These are phyloP conservation scores for Hypsizygus ulmarius DNA, from an alignment of 1,284 basidiomycete species.

Conservation along the genomic window DNA sequence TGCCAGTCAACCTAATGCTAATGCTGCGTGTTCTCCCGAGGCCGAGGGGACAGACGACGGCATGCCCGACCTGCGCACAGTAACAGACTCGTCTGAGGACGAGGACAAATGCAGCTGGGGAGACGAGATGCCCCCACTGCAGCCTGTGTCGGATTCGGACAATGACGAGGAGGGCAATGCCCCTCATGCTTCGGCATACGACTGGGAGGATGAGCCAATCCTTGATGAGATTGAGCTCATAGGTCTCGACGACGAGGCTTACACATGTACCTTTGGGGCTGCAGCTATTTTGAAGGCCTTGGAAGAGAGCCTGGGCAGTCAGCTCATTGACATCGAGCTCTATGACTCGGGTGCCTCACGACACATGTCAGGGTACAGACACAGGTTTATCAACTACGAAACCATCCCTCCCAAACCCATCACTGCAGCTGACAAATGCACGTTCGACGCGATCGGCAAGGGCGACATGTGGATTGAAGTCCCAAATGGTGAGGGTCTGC, in stretches of 20 bases:
- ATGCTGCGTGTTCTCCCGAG: too few species aligned
- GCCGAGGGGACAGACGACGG: too few species aligned
- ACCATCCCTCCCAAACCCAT: constrained; percentile 16
- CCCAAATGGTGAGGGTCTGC: constrained; percentile 23
- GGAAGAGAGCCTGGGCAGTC: constrained; percentile 12
- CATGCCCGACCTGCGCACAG: too few species aligned
- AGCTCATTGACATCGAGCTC: constrained; percentile 7
- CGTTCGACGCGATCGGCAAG: constrained; percentile 19
- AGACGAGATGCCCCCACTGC: too few species aligned
- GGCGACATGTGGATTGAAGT: constrained; percentile 26
- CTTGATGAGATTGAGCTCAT: neutral
- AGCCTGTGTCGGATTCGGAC: too few species aligned
- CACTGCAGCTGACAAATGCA: constrained; percentile 18
- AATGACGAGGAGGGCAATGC: too few species aligned
- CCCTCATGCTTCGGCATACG: neutral
- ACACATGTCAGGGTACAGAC: constrained; percentile 8
- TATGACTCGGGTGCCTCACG: constrained; percentile 6
- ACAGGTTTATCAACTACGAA: constrained; percentile 4
- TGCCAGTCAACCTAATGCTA: too few species aligned
- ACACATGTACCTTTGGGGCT: constrained; percentile 1
- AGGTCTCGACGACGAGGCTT: neutral
- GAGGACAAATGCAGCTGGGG: too few species aligned
- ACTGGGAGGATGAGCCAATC: neutral
- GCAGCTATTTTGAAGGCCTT: neutral
- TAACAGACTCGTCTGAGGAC: too few species aligned